phyloP scores from a whole-genome alignment of 345 rosid genomes.

The Turnera subulata region DNA sequence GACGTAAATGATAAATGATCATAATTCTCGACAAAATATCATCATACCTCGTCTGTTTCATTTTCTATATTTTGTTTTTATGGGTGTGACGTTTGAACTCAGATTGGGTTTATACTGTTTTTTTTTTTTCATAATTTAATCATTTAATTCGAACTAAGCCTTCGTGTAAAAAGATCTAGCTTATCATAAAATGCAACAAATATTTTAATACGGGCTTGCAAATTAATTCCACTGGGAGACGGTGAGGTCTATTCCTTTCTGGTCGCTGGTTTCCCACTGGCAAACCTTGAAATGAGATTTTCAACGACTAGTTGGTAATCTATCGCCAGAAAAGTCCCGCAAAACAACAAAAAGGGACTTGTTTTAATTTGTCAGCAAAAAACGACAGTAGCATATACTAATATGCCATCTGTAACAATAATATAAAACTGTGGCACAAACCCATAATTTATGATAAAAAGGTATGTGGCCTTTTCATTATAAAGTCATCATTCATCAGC shows the following conservation, averaged over 20 bases:
- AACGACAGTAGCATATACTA: slow-evolving; percentile 1
- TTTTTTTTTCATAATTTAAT: neutral
- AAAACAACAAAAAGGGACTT: slow-evolving; percentile 23
- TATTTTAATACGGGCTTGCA: slow-evolving; percentile 12
- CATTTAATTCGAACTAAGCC: neutral
- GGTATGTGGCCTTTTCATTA: neutral
- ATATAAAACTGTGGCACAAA: neutral
- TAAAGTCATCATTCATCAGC: slow-evolving; percentile 5
- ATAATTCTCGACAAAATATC: neutral
- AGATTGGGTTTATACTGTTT: slow-evolving; percentile 6
- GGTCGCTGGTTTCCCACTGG: neutral
- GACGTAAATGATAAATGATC: neutral
- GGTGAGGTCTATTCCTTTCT: neutral
- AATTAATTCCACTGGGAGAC: neutral
- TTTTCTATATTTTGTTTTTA: too few relatives aligned
- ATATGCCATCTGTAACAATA: neutral
- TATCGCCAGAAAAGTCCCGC: slow-evolving; percentile 29
- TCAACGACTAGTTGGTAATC: slow-evolving; percentile 31
- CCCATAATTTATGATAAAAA: neutral
- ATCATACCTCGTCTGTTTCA: too few relatives aligned
- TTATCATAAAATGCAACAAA: slow-evolving; percentile 4
- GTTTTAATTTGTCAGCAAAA: slow-evolving; percentile 26
- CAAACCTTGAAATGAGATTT: slow-evolving; percentile 13
- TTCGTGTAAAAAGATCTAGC: neutral
- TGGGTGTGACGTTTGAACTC: neutral